Evolutionary conservation across 352 stramenopile species (phyloP), one percentile per base, ranked within the genome.

Genomic region (Hyaloperonospora brassicae): DNA sequence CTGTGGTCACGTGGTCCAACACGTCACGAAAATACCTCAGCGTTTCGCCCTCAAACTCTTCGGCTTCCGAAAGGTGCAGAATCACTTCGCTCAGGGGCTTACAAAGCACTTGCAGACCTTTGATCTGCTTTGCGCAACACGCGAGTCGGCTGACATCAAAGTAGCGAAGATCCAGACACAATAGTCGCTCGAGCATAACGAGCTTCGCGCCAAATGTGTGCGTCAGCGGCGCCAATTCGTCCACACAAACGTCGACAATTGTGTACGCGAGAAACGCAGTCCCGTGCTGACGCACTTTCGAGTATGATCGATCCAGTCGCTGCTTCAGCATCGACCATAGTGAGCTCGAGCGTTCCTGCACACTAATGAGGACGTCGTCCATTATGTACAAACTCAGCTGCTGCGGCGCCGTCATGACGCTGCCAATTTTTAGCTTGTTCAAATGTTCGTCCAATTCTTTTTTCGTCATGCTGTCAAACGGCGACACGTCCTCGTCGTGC

Each of bases 11-110:
- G 50, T 93, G 81, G 45, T 93, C 85, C 42, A 92, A 69, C 21
- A 95, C 85, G 51, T 95, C 83, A 9, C 81, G 76, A 25, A 95
- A 76, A 53, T 95, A 95, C 5, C 82, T 68, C 24, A 79, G 49
- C 10, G 84, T 87, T 50, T 90, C 79, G 8, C 68, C 71, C 2
- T 72, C 62, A 45, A 88, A 91, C 38, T 87, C 68, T 8, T 89
- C 72, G 5, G 76, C 84, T 52, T 89, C 77, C n/a, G 62, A 63
- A 25, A 91, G 62, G 55, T 89, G 76, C 43, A 80, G 60, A 46
- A 91, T 62, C 17, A 84, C 71, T 42, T 89, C 81, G 35, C 72
- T 68, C 47, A 89, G 60, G 7, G 78, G 82, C 21, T 84, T 87
- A 52, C 79, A 87, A n/a, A 93, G 61, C 5, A 81, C 68, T 43